Evolutionary conservation across 805 yeast genomes (phyloP).

Genomic region (Trichomonascus vanleenenianus): DNA sequence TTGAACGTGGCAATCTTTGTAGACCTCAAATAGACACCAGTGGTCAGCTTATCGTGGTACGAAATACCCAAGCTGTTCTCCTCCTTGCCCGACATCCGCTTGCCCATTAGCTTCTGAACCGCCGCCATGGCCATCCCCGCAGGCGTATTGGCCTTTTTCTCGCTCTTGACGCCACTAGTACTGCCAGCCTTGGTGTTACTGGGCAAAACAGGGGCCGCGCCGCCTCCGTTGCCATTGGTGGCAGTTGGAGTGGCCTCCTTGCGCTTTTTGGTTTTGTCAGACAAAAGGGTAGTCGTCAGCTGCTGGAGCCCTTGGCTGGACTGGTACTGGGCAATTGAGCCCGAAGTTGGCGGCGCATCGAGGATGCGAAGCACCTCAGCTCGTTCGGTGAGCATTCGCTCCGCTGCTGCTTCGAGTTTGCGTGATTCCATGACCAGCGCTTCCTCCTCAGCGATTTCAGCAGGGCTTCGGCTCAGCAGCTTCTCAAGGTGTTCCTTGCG

Average conservation of each 20-base stretch:
- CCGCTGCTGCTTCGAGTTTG: constrained; percentile 85
- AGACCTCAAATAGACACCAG: constrained; percentile 82
- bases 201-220: neutral
- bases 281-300: constrained; percentile 69
- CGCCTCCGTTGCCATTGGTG: constrained; percentile 8
- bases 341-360: constrained; percentile 75
- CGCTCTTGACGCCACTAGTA: neutral
- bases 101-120: constrained; percentile 31
- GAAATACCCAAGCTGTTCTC: constrained; percentile 78
- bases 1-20: constrained; percentile 69
- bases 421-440: constrained; percentile 88
- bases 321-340: constrained; percentile 65
- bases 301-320: constrained; percentile 87
- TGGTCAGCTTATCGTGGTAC: constrained; percentile 48
- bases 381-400: constrained; percentile 77
- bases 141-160: constrained; percentile 2
- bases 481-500: constrained; percentile 76
- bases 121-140: constrained; percentile 13
- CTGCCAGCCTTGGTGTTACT: neutral
- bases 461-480: constrained; percentile 76
- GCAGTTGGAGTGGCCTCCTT: constrained; percentile 17
- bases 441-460: constrained; percentile 97
- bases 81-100: constrained; percentile 62
- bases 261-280: constrained; percentile 47
- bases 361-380: constrained; percentile 66